Base-by-base conservation (phyloP, 352 stramenopile species). In the Globisporangium sylvaticum region DNA sequence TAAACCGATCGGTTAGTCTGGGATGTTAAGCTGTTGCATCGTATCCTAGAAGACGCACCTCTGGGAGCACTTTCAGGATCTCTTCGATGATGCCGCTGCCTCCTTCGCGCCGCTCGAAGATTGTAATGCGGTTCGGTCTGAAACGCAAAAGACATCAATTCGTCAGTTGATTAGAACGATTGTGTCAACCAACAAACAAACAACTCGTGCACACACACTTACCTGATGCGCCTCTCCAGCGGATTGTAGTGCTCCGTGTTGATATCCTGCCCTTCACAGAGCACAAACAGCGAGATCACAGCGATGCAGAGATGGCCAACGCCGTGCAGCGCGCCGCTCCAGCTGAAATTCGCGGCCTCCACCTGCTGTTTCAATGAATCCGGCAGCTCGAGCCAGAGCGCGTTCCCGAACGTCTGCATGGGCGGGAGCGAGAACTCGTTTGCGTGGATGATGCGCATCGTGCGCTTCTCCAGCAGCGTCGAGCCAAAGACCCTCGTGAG, bases 391-490 rank as follows among this genome's bases (percentile, higher is more conserved):
- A 99, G 74, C 97, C 97, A 99, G 14, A 98, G 67, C 9, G 89
- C 97, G 69, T 97, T 86, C 7, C 94, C 98, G 53, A 97, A 96
- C 60, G 88, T 95, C 77, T 99, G 91, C 87, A 99, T 97, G 0
- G 85, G 88, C 15, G 97, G 97, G n/a, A 99, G 77, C 0, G 86
- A 91, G 64, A 99, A 98, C 65, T 98, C 92, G 56, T 89, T 93
- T 31, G 83, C 78, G 58, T 90, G 85, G 58, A 99, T 68, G 44
- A 84, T 65, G 32, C 76, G 69, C 74, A 92, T 84, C 18, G 83
- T 89, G 14, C 76, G 75, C 69, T 95, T 96, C 71, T 95, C 92
- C 50, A 96, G 56, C 61, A 96, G 83, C 29, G 75, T 83, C 46
- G 87, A 96, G 42, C 94, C 94, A 65, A 92, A 87, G 20, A 98